These are phyloP conservation scores for Pelargonium citronellum DNA, from an alignment of 441 rosid species.

Conservation along the genomic window DNA sequence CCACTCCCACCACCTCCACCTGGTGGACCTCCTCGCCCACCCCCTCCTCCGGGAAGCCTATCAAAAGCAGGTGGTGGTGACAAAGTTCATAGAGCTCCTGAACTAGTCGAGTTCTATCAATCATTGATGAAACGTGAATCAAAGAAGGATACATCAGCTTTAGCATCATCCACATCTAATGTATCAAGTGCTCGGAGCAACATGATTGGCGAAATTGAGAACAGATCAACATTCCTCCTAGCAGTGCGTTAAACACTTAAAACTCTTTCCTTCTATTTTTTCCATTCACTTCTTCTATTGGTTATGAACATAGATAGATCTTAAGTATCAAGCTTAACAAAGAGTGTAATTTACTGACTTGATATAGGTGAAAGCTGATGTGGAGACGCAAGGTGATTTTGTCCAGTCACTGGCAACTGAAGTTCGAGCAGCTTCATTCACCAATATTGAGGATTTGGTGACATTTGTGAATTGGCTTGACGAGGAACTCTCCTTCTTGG, in stretches of 20 bases:
- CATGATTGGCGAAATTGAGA: conserved; percentile 94
- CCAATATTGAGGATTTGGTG: conserved; percentile 64
- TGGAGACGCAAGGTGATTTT: conserved; percentile 96
- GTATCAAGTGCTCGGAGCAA: conserved; percentile 71
- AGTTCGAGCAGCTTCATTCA: conserved; percentile 79
- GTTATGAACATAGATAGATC: too few species aligned
- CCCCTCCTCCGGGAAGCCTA: conserved; percentile 77
- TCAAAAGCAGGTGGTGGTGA: conserved; percentile 66
- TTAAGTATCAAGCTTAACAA: conserved; percentile 15
- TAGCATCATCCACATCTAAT: conserved; percentile 59
- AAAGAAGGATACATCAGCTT: conserved; percentile 67
- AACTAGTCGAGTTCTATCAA: conserved; percentile 90
- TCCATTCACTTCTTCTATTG: conserved; percentile 10
- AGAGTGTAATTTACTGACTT: conserved; percentile 17
- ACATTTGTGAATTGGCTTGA: conserved; percentile 98
- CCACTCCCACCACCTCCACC: conserved; percentile 43
- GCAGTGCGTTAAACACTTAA: conserved; percentile 44
- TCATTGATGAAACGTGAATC: conserved; percentile 91
- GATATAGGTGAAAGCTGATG: conserved; percentile 90
- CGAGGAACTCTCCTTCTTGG: conserved; percentile 98
- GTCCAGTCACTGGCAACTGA: conserved; percentile 85
- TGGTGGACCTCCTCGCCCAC: conserved; percentile 72
- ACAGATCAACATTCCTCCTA: conserved; percentile 87
- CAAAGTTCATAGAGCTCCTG: conserved; percentile 93
- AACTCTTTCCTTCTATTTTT: conserved; percentile 4